Evolutionary conservation across 2,329 filamentous ascomycete genomes (phyloP), one percentile per base, ranked within the genome.

Genomic region (Gaeumannomyces tritici): DNA sequence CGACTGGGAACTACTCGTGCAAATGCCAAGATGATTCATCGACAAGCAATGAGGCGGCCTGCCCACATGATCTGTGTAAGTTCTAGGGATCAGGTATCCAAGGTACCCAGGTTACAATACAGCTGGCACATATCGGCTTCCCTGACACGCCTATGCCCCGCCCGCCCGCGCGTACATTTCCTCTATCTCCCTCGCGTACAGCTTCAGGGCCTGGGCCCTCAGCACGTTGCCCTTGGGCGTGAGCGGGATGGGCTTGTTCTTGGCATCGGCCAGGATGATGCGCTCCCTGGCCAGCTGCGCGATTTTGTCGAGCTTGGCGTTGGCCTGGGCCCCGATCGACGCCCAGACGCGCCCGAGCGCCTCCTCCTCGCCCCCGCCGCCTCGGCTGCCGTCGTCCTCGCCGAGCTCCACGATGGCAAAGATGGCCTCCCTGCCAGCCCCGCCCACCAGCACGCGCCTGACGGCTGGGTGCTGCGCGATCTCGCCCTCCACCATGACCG

Each of bases 281-380:
- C 58, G 42, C 58, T 60, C n/a, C 58, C 28, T 54, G 58, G 24
- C 12, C 11, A 60, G 58, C 58, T 60, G 58, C 9, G 24, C 58
- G 8, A 60, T 60, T 26, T 60, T 60, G 58, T 60, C 58, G 15
- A 60, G 58, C 35, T 60, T 60, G 58, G 33, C 26, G 58, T 60
- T 60, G 35, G 58, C 12, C 24, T 12, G 5, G 26, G 58, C 15
- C 24, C 58, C 33, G 9, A 27, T 18, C 33, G 26, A 27, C 35
- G 26, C 13, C 58, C 58, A 60, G 13, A 60, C 26, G 21, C 18
- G 5, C 29, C 15, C 57, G 11, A 59, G 11, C 21, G 57, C 18
- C 24, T 47, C 33, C 21, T 26, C 27, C 24, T 21, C 57, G 54
- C 54, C n/a, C n/a, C n/a, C n/a, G n/a, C n/a, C n/a, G n/a, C n/a